These are phyloP conservation scores for Sporobolomyces roseus DNA, from an alignment of 768 basidiomycete genomes.

Conservation along the genomic window DNA sequence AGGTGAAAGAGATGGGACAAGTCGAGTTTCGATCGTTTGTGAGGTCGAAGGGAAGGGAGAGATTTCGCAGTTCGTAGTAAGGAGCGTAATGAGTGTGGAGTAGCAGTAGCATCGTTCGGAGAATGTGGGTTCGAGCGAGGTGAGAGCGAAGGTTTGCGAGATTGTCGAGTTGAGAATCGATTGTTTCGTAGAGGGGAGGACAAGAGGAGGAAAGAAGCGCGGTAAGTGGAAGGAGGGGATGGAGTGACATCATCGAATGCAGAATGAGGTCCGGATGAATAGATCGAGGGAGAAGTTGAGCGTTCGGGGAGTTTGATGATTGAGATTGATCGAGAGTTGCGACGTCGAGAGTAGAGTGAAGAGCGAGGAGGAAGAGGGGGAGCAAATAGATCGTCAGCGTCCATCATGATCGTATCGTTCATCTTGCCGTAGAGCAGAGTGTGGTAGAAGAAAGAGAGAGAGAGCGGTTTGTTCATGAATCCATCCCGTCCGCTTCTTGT, in stretches of 20 bases:
- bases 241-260: slow-evolving; percentile 7
- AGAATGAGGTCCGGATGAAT: slow-evolving; percentile 1
- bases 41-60: slow-evolving; percentile 10
- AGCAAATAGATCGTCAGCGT: no score
- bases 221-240: slow-evolving; percentile 8
- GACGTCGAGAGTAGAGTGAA: slow-evolving; percentile 13
- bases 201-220: neutral
- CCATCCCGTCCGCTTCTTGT: no score
- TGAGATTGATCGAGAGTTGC: neutral
- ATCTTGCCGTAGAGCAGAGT: no score
- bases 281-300: no score
- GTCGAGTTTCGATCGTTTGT: slow-evolving; percentile 23
- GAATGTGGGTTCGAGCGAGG: neutral
- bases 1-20: neutral
- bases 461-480: neutral
- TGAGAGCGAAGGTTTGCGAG: neutral
- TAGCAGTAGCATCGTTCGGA: no score
- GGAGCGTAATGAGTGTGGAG: neutral
- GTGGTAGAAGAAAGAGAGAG: slow-evolving; percentile 4
- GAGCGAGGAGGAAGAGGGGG: slow-evolving; percentile 2
- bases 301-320: neutral
- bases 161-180: neutral
- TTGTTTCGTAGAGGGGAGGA: neutral
- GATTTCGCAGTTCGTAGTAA: slow-evolving; percentile 23
- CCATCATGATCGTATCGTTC: neutral